Conservation (phyloP, 1,284 basidiomycete species). For the Microbotryum lychnidis-dioicae region DNA sequence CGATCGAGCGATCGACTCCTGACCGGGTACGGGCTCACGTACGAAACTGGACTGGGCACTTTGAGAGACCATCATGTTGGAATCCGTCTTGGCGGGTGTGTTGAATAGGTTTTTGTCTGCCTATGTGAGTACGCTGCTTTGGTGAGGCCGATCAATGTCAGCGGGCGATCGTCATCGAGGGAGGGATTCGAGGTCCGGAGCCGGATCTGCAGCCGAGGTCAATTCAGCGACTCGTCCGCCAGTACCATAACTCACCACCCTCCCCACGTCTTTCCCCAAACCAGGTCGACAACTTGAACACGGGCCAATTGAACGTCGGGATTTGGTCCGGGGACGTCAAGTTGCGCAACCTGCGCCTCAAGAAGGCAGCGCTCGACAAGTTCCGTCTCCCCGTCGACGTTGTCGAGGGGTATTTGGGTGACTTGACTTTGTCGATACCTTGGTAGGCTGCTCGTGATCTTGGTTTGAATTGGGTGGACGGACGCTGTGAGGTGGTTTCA, state of each 20-base stretch:
- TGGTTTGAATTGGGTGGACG: not conserved
- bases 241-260: too few relatives aligned
- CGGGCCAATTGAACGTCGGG: conserved; percentile 89
- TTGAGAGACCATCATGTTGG: conserved; percentile 15
- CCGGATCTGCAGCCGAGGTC: not conserved
- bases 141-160: not conserved
- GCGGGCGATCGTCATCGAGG: not conserved
- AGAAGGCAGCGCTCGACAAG: conserved; percentile 91
- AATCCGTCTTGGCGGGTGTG: conserved; percentile 24
- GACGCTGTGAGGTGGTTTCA: not conserved
- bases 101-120: conserved; percentile 39
- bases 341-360: conserved; percentile 63
- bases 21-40: too few relatives aligned
- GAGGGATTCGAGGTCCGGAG: too few relatives aligned
- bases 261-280: too few relatives aligned
- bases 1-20: too few relatives aligned
- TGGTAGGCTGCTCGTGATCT: conserved; percentile 48
- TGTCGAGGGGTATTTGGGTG: conserved; percentile 87
- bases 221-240: not conserved
- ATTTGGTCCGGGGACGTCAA: conserved; percentile 71
- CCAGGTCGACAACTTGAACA: conserved; percentile 81
- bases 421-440: conserved; percentile 83
- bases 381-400: conserved; percentile 95
- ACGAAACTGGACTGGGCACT: too few relatives aligned
- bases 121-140: conserved; percentile 32